A percentile compares a stretch with the other conserved stretches of the same genome.
phyloP scores from a whole-genome alignment of 2,329 filamentous ascomycete genomes.

The Nemania serpens region DNA sequence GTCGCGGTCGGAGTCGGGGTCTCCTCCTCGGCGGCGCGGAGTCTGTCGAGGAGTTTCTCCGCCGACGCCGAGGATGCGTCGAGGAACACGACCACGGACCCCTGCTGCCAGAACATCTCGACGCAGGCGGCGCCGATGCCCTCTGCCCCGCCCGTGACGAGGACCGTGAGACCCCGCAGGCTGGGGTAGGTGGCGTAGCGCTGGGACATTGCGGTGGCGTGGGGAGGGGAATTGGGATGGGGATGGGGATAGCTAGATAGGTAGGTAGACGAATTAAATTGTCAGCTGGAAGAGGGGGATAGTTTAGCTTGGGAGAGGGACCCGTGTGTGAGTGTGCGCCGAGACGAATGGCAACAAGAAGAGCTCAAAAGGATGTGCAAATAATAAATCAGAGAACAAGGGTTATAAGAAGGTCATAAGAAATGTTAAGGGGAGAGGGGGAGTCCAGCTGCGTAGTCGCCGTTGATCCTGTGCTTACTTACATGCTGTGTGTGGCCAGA shows the following conservation, averaged over 20 bases:
- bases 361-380: too few species aligned
- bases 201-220: constrained; percentile 16
- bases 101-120: constrained; percentile 50
- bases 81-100: constrained; percentile 51
- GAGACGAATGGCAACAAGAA: too few species aligned
- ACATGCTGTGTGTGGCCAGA: too few species aligned
- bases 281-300: too few species aligned
- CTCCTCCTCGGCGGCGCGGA: constrained; percentile 23
- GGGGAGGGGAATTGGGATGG: background rate
- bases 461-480: too few species aligned
- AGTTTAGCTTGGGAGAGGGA: too few species aligned
- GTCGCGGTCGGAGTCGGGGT: background rate
- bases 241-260: background rate
- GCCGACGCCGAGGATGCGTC: constrained; percentile 46
- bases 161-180: constrained; percentile 46
- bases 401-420: too few species aligned
- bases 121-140: constrained; percentile 53
- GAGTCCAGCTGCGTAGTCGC: too few species aligned
- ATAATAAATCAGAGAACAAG: too few species aligned
- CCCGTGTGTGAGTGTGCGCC: too few species aligned
- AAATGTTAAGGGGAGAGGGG: too few species aligned
- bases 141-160: constrained; percentile 53
- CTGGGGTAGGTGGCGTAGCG: constrained; percentile 49
- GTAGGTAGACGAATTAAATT: too few species aligned
- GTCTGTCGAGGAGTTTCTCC: constrained; percentile 37